phyloP scores from a whole-genome alignment of 176 grass and related monocot genomes.

The Bothriochloa decipiens region DNA sequence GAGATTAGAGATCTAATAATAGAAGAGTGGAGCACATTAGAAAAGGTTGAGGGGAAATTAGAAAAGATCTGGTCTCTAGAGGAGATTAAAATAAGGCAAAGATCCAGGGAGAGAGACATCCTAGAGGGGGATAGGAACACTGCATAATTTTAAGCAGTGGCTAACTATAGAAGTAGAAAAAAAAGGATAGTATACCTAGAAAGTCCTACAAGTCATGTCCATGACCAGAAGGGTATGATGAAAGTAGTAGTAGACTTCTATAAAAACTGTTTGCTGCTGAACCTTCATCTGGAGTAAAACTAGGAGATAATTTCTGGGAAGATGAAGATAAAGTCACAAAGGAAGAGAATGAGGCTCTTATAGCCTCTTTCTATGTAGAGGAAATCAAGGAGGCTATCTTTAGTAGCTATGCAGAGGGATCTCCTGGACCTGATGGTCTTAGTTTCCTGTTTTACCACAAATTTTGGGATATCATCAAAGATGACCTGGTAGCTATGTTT shows the following conservation, averaged over 20 bases:
- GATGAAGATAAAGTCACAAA: background rate
- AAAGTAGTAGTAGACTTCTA: background rate
- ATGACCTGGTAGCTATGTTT: no score
- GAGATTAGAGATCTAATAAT: fast-evolving
- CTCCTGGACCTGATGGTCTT: background rate
- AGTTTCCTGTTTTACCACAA: background rate
- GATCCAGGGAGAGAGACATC: background rate
- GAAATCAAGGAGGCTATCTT: background rate
- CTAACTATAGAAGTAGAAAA: background rate
- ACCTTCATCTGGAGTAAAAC: fast-evolving
- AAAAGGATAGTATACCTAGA: background rate
- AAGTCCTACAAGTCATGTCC: background rate
- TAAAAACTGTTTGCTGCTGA: background rate
- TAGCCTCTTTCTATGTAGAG: background rate
- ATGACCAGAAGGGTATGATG: background rate
- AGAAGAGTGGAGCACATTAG: fast-evolving
- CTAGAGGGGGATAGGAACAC: background rate
- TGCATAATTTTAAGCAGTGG: background rate
- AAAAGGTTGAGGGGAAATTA: fast-evolving
- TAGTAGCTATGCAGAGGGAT: background rate
- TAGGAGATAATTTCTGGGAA: background rate
- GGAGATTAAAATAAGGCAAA: background rate
- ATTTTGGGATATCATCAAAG: no score
- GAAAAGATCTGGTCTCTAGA: background rate
- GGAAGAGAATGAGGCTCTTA: fast-evolving